Evolutionary conservation across 2,329 filamentous ascomycete genomes (phyloP).

Genomic region (Phyllosticta capitalensis): DNA sequence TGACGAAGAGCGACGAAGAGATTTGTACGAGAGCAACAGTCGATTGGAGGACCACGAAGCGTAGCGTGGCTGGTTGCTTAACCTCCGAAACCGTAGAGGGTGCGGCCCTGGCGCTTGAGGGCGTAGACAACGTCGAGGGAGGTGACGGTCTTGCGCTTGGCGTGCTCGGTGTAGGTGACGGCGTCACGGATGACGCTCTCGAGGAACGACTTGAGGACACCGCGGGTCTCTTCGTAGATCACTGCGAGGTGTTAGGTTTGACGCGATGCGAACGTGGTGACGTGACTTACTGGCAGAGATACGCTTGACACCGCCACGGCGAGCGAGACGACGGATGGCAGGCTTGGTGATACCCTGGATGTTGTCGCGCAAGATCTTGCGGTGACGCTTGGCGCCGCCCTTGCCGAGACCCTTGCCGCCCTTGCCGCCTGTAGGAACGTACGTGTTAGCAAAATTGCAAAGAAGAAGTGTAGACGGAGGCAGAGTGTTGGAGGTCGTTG

Average conservation of each 20-base stretch:
- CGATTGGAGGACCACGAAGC: not conserved
- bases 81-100: conserved; percentile 85
- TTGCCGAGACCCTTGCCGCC: conserved; percentile 97
- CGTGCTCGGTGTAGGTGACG: conserved; percentile 71
- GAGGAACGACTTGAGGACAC: conserved; percentile 70
- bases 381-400: conserved; percentile 96
- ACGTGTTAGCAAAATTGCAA: conserved; percentile 35
- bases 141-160: conserved; percentile 72
- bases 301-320: conserved; percentile 99
- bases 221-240: conserved; percentile 72
- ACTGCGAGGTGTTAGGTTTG: conserved; percentile 35
- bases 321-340: conserved; percentile 94
- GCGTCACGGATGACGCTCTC: conserved; percentile 68
- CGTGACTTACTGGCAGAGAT: conserved; percentile 74
- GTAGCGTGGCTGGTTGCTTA: conserved; percentile 40
- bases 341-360: conserved; percentile 99
- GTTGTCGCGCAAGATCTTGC: conserved; percentile 99
- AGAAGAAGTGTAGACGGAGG: not conserved
- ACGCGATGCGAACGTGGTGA: not conserved
- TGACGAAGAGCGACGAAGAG: not conserved
- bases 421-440: conserved; percentile 61
- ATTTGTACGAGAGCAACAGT: not conserved
- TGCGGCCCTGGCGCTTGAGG: conserved; percentile 55
- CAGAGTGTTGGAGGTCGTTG: not conserved
- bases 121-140: conserved; percentile 56